Base-by-base conservation (phyloP, 495 filamentous ascomycete genomes). In the Annulohypoxylon moriforme region DNA sequence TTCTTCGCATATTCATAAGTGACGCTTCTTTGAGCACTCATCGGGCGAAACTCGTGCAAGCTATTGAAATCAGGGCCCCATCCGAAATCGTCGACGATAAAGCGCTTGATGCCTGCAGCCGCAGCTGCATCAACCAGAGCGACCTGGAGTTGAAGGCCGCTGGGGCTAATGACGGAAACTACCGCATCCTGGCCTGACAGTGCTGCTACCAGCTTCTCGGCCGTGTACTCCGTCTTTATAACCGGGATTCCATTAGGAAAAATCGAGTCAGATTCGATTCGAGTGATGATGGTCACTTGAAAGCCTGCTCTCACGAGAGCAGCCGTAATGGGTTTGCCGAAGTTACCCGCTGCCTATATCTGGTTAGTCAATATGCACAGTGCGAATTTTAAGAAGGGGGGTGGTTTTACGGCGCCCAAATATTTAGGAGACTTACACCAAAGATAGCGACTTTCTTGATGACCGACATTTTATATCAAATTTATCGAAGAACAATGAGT, bases 81-180 rank as follows among this genome's bases (percentile, higher is more conserved):
- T 38, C 87, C 86, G 53, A 84, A 90, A 36, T 87, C 85, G 38
- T 83, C 83, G 0, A 86, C 82, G 20, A 90, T 75, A 67, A 85
- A 86, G 22, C 86, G 81, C 68, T 77, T 73, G 1, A 88, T 82
- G 1, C 81, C 78, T 0, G 85, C 85, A 3, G 78, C 76, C 13
- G 80, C 76, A n/a, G 86, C 81, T 3, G 87, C 88, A 20, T 87
- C 84, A 34, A 89, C 78, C 31, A 88, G 75, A 2, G 72, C 61
- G 3, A 75, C 64, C 33, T 87, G 83, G 1, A 64, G 60, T 0
- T 71, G 34, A 16, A 84, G 31, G 0, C 73, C 73, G 0, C 59
- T 62, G 3, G 76, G 55, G 5, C 76, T 74, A 2, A 87, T 63
- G 20, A 77, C 61, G 40, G 75, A 81, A 42, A 87, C 74, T 1